Evolutionary conservation across 2,329 filamentous ascomycete species (phyloP).

Genomic region (Chaetomiaceae sp.): DNA sequence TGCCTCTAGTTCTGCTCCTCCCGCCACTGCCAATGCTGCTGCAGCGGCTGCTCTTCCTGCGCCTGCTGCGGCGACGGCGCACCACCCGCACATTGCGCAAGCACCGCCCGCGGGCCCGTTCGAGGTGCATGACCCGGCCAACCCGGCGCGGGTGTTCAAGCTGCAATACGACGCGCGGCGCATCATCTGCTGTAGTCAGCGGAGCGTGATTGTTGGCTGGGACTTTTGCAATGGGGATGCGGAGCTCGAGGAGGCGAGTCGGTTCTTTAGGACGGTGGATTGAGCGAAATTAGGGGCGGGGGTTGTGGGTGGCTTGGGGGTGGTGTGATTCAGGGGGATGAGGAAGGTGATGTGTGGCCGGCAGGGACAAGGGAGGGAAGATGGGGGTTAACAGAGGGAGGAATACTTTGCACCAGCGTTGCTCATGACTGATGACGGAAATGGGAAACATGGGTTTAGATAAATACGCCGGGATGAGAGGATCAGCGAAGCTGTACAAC

Average conservation of each 20-base stretch:
- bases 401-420: background rate
- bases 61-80: background rate
- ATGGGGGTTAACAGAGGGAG: background rate
- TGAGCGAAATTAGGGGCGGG: too few relatives aligned
- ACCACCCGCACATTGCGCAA: slow-evolving; percentile 19
- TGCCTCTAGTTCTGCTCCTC: too few relatives aligned
- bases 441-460: too few relatives aligned
- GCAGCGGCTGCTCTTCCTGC: background rate
- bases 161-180: slow-evolving; percentile 90
- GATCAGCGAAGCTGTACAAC: too few relatives aligned
- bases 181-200: slow-evolving; percentile 92
- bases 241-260: slow-evolving; percentile 69
- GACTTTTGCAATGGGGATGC: slow-evolving; percentile 87
- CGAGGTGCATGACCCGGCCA: slow-evolving; percentile 39
- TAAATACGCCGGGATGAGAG: too few relatives aligned
- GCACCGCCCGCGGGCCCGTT: slow-evolving; percentile 7
- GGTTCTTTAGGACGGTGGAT: slow-evolving; percentile 66
- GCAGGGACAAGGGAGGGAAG: background rate
- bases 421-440: slow-evolving; percentile 8
- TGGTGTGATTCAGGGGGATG: background rate
- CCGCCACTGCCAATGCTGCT: too few relatives aligned
- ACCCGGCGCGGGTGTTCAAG: slow-evolving; percentile 74
- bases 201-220: slow-evolving; percentile 89
- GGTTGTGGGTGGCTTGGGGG: background rate
- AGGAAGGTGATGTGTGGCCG: too few relatives aligned